Evolutionary conservation across 768 basidiomycete genomes (phyloP).

Genomic region (Asterophora parasitica): DNA sequence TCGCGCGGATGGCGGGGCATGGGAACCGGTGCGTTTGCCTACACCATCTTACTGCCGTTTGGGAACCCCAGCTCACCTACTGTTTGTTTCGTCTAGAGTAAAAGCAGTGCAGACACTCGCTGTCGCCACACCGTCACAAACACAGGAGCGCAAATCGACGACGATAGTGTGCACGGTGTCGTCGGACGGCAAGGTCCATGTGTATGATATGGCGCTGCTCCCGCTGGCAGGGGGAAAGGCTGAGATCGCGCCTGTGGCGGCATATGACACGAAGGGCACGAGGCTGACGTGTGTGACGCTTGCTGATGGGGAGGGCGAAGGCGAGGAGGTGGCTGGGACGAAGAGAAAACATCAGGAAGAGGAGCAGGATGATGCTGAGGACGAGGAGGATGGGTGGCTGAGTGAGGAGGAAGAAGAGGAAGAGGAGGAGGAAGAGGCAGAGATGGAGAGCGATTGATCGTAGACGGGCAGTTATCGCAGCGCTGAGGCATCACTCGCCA

Average conservation of each 20-base stretch:
- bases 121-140: slow-evolving; percentile 25
- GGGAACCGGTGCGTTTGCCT: slow-evolving; percentile 64
- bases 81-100: slow-evolving; percentile 42
- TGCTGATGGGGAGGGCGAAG: slow-evolving; percentile 27
- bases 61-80: background rate
- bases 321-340: slow-evolving; percentile 6
- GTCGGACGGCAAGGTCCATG: slow-evolving; percentile 81
- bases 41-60: background rate
- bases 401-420: slow-evolving; percentile 1
- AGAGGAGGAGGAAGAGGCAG: slow-evolving; percentile 26
- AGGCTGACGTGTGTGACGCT: slow-evolving; percentile 25
- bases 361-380: background rate
- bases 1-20: slow-evolving; percentile 77
- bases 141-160: slow-evolving; percentile 32
- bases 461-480: background rate
- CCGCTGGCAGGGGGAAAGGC: slow-evolving; percentile 25
- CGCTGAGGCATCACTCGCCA: background rate
- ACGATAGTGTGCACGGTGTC: slow-evolving; percentile 75
- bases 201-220: slow-evolving; percentile 65
- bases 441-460: slow-evolving; percentile 16
- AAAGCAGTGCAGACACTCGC: slow-evolving; percentile 71
- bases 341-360: slow-evolving; percentile 21
- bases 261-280: slow-evolving; percentile 21
- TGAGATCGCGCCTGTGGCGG: slow-evolving; percentile 18
- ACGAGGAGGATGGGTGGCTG: background rate